Percentiles rank a stretch among this genome's conserved stretches.
Conservation (phyloP, 2,329 filamentous ascomycete species). For the Colletotrichum filicis region DNA sequence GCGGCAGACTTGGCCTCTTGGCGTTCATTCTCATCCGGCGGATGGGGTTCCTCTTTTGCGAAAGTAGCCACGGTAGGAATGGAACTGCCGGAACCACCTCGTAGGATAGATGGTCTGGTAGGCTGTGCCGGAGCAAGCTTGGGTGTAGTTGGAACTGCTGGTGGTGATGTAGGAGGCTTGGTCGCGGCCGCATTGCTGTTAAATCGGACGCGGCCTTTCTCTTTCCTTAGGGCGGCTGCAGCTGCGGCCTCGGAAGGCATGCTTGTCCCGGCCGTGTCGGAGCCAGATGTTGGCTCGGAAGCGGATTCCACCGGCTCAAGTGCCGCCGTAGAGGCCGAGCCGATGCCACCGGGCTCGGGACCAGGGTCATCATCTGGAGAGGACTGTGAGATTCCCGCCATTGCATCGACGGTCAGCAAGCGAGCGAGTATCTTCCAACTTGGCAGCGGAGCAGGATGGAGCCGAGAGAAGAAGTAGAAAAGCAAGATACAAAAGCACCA, state of each 20-base stretch:
- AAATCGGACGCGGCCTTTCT: conserved; percentile 60
- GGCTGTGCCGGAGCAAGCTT: conserved; percentile 10
- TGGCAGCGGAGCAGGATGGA: conserved; percentile 3
- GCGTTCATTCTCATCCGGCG: conserved; percentile 37
- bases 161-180: conserved; percentile 38
- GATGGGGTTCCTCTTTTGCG: conserved; percentile 19
- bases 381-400: conserved; percentile 27
- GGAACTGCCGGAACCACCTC: conserved; percentile 53
- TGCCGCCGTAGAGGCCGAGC: conserved; percentile 9
- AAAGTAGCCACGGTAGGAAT: conserved; percentile 41
- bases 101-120: conserved; percentile 51
- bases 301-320: conserved; percentile 5
- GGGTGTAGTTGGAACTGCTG: conserved; percentile 27
- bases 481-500: neutral
- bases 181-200: conserved; percentile 55
- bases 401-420: conserved; percentile 33
- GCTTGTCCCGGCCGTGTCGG: neutral
- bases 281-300: neutral
- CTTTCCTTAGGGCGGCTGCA: conserved; percentile 46
- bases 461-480: neutral
- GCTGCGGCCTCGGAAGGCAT: conserved; percentile 28
- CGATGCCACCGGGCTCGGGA: conserved; percentile 21
- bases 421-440: neutral
- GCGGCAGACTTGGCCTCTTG: conserved; percentile 43
- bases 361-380: conserved; percentile 34